A percentile compares a stretch with the other conserved stretches of the same genome.
phyloP scores from a whole-genome alignment of 2,329 filamentous ascomycete genomes.

The Teratosphaeria nubilosa region DNA sequence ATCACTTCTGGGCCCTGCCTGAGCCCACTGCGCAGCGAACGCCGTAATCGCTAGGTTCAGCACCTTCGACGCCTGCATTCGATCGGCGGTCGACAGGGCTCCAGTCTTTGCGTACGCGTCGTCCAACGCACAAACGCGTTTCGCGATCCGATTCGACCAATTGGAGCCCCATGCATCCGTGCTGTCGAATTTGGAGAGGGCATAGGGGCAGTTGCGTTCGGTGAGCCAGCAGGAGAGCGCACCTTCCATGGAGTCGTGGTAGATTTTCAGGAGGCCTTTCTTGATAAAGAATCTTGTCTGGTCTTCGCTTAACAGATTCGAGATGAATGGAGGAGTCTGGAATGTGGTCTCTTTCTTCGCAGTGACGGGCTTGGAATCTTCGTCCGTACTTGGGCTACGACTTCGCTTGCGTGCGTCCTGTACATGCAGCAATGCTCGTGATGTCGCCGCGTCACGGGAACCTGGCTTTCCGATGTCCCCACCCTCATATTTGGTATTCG shows the following conservation, averaged over 20 bases:
- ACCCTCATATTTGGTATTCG: background rate
- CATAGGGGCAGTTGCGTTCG: conserved; percentile 11
- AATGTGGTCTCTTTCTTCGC: background rate
- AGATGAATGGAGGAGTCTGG: background rate
- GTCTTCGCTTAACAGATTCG: background rate
- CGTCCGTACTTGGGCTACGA: background rate
- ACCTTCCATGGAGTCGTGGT: conserved; percentile 11
- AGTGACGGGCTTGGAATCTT: background rate
- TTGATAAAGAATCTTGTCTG: background rate
- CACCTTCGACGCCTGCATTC: conserved; percentile 8
- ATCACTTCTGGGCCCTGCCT: conserved; percentile 9
- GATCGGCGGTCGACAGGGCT: conserved; percentile 5
- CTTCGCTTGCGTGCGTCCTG: background rate
- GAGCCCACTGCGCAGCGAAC: conserved; percentile 11
- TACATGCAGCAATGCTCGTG: background rate
- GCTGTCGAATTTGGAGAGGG: conserved; percentile 6
- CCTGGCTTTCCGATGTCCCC: background rate
- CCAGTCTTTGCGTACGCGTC: conserved; percentile 7
- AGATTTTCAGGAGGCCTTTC: conserved; percentile 8
- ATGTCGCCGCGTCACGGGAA: background rate
- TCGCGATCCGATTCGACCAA: conserved; percentile 10
- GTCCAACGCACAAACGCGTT: conserved; percentile 9
- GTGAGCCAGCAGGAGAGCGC: conserved; percentile 12
- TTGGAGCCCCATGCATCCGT: conserved; percentile 10
- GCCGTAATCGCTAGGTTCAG: conserved; percentile 9